Percentiles rank a stretch among this genome's conserved stretches.
Evolutionary conservation across 176 grass and related monocot genomes (phyloP).

Genomic region (barley (Hordeum vulgare)): MorexV3_pseudomolecules_assembly NC_058521.1:419997432-419997931

Average conservation of each 20-base stretch:
- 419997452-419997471: slow-evolving; percentile 91
- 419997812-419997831: too few species aligned
- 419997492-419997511: slow-evolving; percentile 81
- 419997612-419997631: slow-evolving; percentile 98
- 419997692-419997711: slow-evolving; percentile 9
- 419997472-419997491: slow-evolving; percentile 77
- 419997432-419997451: slow-evolving; percentile 99
- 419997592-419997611: slow-evolving; percentile 93
- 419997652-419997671: slow-evolving; percentile 20
- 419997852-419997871: too few species aligned
- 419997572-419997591: slow-evolving; percentile 93
- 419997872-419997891: too few species aligned
- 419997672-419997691: neutral
- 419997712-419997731: too few species aligned
- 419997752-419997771: too few species aligned
- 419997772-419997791: too few species aligned
- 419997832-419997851: too few species aligned
- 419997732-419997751: too few species aligned
- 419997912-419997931: too few species aligned
- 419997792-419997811: too few species aligned
- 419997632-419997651: slow-evolving; percentile 50
- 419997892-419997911: too few species aligned
- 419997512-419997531: slow-evolving; percentile 88
- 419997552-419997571: slow-evolving; percentile 95
- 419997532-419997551: slow-evolving; percentile 96